Evolutionary conservation across 257 asterid species (phyloP).

Genomic region (Rauvolfia tetraphylla): DNA sequence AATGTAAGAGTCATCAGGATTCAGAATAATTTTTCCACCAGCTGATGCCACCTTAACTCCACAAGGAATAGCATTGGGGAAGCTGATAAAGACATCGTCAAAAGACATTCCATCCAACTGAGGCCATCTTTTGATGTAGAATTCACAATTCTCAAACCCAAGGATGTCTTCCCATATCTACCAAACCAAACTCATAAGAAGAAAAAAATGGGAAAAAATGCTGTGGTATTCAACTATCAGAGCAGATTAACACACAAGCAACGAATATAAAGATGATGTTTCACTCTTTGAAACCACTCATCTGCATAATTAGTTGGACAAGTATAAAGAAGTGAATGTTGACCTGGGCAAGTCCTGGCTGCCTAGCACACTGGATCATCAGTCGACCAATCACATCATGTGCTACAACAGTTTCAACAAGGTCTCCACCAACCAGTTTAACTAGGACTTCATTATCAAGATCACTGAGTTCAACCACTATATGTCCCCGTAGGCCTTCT

Average conservation of each 20-base stretch:
- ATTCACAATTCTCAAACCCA: slow-evolving; percentile 91
- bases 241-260: background rate
- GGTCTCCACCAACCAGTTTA: slow-evolving; percentile 85
- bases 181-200: slow-evolving; percentile 18
- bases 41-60: slow-evolving; percentile 79
- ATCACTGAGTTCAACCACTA: slow-evolving; percentile 88
- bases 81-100: slow-evolving; percentile 84
- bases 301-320: slow-evolving; percentile 1
- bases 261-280: background rate
- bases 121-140: slow-evolving; percentile 80
- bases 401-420: slow-evolving; percentile 92
- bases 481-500: slow-evolving; percentile 80
- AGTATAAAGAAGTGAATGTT: slow-evolving; percentile 20
- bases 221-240: background rate
- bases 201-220: slow-evolving; percentile 13
- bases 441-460: slow-evolving; percentile 89
- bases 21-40: slow-evolving; percentile 78
- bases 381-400: slow-evolving; percentile 91
- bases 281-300: background rate
- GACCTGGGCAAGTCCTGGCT: slow-evolving; percentile 98
- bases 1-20: slow-evolving; percentile 77
- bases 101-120: slow-evolving; percentile 78
- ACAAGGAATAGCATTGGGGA: slow-evolving; percentile 89
- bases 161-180: slow-evolving; percentile 97
- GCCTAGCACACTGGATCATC: slow-evolving; percentile 96